phyloP scores from a whole-genome alignment of 2,329 filamentous ascomycete genomes.

The Alternaria triticimaculans region DNA sequence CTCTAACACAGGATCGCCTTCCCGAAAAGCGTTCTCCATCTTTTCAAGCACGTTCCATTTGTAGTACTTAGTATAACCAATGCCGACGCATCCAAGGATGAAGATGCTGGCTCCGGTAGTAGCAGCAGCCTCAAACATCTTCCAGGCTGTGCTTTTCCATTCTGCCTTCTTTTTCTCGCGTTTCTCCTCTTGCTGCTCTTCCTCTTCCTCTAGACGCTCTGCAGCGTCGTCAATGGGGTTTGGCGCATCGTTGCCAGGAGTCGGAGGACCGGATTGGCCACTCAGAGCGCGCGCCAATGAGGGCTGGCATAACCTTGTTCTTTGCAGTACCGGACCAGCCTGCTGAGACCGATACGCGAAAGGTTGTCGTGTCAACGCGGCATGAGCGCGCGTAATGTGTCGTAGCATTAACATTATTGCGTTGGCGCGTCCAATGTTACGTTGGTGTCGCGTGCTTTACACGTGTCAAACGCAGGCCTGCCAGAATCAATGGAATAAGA shows the following conservation, averaged over 20 bases:
- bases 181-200: constrained; percentile 7
- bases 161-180: constrained; percentile 27
- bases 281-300: constrained; percentile 33
- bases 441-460: constrained; percentile 32
- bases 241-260: constrained; percentile 47
- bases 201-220: constrained; percentile 32
- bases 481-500: constrained; percentile 15
- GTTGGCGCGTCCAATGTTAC: constrained; percentile 10
- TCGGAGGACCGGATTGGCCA: constrained; percentile 45
- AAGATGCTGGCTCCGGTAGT: constrained; percentile 60
- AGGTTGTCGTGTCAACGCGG: constrained; percentile 26
- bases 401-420: constrained; percentile 43
- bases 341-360: constrained; percentile 27
- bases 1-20: constrained; percentile 87
- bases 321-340: constrained; percentile 30
- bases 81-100: constrained; percentile 56
- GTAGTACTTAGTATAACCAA: constrained; percentile 66
- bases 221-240: constrained; percentile 48
- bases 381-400: constrained; percentile 25
- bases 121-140: constrained; percentile 60
- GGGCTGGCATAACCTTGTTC: constrained; percentile 12
- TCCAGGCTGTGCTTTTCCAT: constrained; percentile 54
- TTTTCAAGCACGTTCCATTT: constrained; percentile 90
- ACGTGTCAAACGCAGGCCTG: constrained; percentile 23
- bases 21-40: constrained; percentile 89